Evolutionary conservation across 768 basidiomycete genomes (phyloP).

Genomic region (Boletus fagicola): DNA sequence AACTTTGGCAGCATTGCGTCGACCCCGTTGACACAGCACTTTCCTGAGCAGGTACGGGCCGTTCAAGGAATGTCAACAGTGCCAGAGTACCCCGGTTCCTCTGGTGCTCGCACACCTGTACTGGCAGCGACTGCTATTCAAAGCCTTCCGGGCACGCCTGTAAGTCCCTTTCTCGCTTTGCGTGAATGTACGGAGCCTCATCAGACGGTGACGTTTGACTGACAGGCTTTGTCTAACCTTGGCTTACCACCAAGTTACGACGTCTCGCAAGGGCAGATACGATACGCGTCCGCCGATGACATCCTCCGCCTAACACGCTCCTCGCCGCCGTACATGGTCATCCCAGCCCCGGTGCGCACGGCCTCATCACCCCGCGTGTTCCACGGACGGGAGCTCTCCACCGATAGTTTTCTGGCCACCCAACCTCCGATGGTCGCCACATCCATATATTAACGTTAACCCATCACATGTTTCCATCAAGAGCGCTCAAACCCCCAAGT

Average conservation of each 20-base stretch:
- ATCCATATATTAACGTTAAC: slow-evolving; percentile 19
- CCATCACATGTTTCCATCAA: slow-evolving; percentile 8
- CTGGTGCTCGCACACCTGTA: background rate
- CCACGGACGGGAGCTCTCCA: slow-evolving; percentile 28
- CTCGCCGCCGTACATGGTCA: slow-evolving; percentile 33
- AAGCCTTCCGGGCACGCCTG: slow-evolving; percentile 11
- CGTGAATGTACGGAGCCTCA: background rate
- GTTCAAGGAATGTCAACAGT: slow-evolving; percentile 5
- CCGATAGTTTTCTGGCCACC: slow-evolving; percentile 25
- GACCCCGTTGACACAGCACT: slow-evolving; percentile 11
- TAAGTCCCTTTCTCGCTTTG: slow-evolving; percentile 8
- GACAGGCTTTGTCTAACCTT: slow-evolving; percentile 11
- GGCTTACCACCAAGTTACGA: slow-evolving; percentile 19
- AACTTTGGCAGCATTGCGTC: slow-evolving; percentile 14
- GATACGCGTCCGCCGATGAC: slow-evolving; percentile 27
- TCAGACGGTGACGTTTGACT: background rate
- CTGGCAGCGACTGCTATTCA: background rate
- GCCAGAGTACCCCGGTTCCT: slow-evolving; percentile 1
- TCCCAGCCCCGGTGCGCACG: slow-evolving; percentile 38
- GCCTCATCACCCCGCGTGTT: slow-evolving; percentile 20
- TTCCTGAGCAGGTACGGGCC: slow-evolving; percentile 6
- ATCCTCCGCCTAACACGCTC: slow-evolving; percentile 15
- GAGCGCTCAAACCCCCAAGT: slow-evolving; percentile 2
- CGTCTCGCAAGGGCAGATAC: slow-evolving; percentile 10
- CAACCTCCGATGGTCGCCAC: slow-evolving; percentile 26